A percentile compares a stretch with the other conserved stretches of the same genome.
Evolutionary conservation across 805 yeast species (phyloP).

Genomic region (Zygosaccharomyces bisporus): DNA sequence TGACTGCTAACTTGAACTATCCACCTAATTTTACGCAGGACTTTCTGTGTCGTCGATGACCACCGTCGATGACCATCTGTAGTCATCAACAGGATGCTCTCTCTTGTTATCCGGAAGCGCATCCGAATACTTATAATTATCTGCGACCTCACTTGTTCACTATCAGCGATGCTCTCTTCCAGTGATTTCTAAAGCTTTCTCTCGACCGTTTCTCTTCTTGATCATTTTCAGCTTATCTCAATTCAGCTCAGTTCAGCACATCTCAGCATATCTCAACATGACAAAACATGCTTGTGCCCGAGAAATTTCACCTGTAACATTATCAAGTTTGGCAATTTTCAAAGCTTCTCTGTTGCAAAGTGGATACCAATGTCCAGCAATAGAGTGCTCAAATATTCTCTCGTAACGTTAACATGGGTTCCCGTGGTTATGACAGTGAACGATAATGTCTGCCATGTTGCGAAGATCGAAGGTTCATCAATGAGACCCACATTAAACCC

Average conservation of each 20-base stretch:
- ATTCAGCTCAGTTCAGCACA: neutral
- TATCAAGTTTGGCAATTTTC: neutral
- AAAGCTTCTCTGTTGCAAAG: neutral
- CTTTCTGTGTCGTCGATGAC: too few relatives aligned
- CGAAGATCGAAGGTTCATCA: slow-evolving; percentile 72
- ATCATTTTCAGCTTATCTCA: neutral
- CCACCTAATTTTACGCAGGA: too few relatives aligned
- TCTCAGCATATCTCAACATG: neutral
- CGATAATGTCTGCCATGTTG: slow-evolving; percentile 69
- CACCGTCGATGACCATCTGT: too few relatives aligned
- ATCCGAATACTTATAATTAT: too few relatives aligned
- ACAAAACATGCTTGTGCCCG: slow-evolving; percentile 1
- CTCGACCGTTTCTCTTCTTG: too few relatives aligned
- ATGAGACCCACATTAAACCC: slow-evolving; percentile 92
- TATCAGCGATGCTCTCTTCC: too few relatives aligned
- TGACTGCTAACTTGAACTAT: too few relatives aligned
- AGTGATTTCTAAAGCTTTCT: too few relatives aligned
- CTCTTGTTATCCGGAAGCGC: too few relatives aligned
- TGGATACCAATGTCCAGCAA: neutral
- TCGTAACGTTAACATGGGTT: slow-evolving; percentile 60
- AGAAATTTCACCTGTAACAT: slow-evolving; percentile 1
- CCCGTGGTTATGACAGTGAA: slow-evolving; percentile 70
- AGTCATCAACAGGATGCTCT: too few relatives aligned
- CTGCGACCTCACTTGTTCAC: too few relatives aligned
- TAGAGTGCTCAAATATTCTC: slow-evolving; percentile 15